phyloP scores from a whole-genome alignment of 2,329 filamentous ascomycete genomes.

The Fusarium ramigenum region DNA sequence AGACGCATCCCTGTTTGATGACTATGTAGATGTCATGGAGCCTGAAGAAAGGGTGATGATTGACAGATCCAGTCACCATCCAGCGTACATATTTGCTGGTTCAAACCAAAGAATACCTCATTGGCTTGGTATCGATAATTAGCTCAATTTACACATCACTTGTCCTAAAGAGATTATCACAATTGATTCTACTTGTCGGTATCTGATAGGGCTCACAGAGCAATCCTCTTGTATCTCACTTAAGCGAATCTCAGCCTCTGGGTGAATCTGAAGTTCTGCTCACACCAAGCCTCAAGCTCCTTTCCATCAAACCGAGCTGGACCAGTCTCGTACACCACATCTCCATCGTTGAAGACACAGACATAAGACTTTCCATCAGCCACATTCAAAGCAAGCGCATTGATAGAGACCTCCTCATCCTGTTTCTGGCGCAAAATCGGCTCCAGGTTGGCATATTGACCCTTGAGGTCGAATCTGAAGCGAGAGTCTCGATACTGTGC shows the following conservation, averaged over 20 bases:
- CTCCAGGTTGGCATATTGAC: conserved; percentile 16
- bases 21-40: background rate
- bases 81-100: too few species aligned
- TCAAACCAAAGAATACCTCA: background rate
- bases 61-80: too few species aligned
- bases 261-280: conserved; percentile 16
- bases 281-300: conserved; percentile 33
- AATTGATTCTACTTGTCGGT: background rate
- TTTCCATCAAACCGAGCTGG: conserved; percentile 7
- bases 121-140: too few species aligned
- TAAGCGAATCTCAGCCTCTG: background rate
- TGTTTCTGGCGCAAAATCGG: background rate
- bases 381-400: conserved; percentile 31
- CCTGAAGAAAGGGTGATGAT: background rate
- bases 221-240: background rate
- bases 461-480: conserved; percentile 29
- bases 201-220: background rate
- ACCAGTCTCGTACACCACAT: conserved; percentile 6
- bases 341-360: conserved; percentile 28
- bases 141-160: background rate
- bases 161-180: too few species aligned
- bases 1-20: background rate
- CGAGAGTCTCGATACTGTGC: conserved; percentile 33
- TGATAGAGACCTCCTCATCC: conserved; percentile 7
- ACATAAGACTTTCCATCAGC: conserved; percentile 16